A percentile compares a stretch with the other conserved stretches of the same genome.
Evolutionary conservation across 352 stramenopile genomes (phyloP).

Genomic region (Globisporangium iwayamae): DNA sequence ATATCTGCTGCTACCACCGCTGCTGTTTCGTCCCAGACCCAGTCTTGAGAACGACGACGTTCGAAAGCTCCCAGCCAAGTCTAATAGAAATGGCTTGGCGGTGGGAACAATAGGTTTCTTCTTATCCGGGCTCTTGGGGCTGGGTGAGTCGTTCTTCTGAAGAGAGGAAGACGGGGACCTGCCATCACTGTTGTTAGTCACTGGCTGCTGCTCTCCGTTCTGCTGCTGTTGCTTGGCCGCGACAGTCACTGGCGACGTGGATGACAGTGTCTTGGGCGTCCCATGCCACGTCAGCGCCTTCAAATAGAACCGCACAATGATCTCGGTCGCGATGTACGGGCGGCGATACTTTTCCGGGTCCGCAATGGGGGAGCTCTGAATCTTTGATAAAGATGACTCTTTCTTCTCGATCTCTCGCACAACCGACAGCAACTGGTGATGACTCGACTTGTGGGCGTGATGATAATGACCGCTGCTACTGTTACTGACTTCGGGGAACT

Average conservation of each 20-base stretch:
- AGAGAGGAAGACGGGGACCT: background rate
- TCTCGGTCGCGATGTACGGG: conserved; percentile 60
- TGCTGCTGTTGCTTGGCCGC: background rate
- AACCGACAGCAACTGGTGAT: background rate
- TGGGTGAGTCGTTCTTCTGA: background rate
- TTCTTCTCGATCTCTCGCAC: conserved; percentile 1
- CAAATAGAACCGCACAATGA: conserved; percentile 72
- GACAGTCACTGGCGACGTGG: conserved; percentile 8
- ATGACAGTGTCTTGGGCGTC: conserved; percentile 30
- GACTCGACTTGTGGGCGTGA: conserved; percentile 6
- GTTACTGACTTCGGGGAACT: conserved; percentile 11
- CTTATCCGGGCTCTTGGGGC: conserved; percentile 2
- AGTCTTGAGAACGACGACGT: conserved; percentile 2
- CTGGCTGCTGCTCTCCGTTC: background rate
- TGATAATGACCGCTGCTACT: conserved; percentile 6
- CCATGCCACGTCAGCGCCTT: conserved; percentile 74
- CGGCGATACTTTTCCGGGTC: conserved; percentile 55
- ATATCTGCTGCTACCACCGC: conserved; percentile 29
- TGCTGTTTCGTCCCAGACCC: conserved; percentile 13
- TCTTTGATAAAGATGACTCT: background rate
- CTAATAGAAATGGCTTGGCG: conserved; percentile 16
- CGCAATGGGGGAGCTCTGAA: conserved; percentile 10
- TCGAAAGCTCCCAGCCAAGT: conserved; percentile 15
- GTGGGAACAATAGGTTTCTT: conserved; percentile 1
- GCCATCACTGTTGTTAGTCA: background rate